Conservation (phyloP, 1,284 basidiomycete genomes). For the Ceratobasidium sp. region DNA sequence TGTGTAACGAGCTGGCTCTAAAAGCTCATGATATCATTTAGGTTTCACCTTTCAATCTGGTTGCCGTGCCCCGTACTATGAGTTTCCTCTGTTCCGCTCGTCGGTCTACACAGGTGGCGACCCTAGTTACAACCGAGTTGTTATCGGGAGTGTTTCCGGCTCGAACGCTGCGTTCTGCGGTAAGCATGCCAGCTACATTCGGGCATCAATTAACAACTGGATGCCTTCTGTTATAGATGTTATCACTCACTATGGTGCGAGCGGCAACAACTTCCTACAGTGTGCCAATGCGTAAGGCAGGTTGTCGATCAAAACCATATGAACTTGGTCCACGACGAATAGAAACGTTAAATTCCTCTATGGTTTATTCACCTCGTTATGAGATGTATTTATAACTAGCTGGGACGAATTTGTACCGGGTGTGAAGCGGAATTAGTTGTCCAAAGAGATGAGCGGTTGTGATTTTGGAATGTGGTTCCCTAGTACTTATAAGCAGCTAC, state of each 20-base stretch:
- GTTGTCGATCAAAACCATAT: background rate
- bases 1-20: no score
- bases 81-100: conserved; percentile 33
- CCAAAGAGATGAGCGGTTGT: no score
- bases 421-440: no score
- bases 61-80: conserved; percentile 28
- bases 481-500: no score
- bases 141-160: conserved; percentile 40
- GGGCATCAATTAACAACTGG: no score
- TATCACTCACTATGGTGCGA: conserved; percentile 37
- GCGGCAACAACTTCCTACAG: conserved; percentile 42
- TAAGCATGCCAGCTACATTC: background rate
- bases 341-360: background rate
- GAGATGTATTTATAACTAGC: no score
- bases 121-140: conserved; percentile 38
- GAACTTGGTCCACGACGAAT: background rate
- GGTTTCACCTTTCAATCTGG: conserved; percentile 36
- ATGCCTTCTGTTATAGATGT: conserved; percentile 1
- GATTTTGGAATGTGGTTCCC: no score
- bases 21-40: background rate
- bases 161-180: conserved; percentile 37
- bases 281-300: conserved; percentile 26
- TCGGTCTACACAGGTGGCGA: conserved; percentile 35
- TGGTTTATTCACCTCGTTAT: no score
- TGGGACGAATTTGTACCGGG: no score